Percentiles rank a stretch among this genome's conserved stretches.
Evolutionary conservation across 2,329 filamentous ascomycete species (phyloP).

Genomic region (Verticillium klebahnii): DNA sequence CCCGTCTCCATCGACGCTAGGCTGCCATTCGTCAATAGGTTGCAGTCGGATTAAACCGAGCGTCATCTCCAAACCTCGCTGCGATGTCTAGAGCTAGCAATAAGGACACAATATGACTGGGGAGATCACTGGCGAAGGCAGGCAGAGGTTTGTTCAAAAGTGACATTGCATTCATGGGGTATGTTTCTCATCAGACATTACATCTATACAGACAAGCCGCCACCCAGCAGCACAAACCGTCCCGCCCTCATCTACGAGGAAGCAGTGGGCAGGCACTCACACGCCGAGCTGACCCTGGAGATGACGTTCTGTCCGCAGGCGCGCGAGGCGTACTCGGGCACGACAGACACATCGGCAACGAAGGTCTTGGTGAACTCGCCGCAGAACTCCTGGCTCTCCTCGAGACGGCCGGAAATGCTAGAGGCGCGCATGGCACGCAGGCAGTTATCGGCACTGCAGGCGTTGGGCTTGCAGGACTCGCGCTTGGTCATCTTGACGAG

Average conservation of each 20-base stretch:
- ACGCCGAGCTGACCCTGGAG: conserved; percentile 9
- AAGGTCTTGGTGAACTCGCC: conserved; percentile 10
- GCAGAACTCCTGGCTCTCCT: conserved; percentile 25
- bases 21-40: too few relatives aligned
- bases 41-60: too few relatives aligned
- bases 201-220: background rate
- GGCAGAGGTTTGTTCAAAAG: background rate
- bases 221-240: background rate
- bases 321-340: conserved; percentile 8
- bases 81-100: too few relatives aligned
- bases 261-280: conserved; percentile 10
- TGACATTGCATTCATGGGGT: background rate
- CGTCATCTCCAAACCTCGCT: too few relatives aligned
- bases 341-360: conserved; percentile 8
- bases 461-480: conserved; percentile 1
- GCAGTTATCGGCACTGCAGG: conserved; percentile 39
- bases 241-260: background rate
- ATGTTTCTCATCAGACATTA: background rate
- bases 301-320: conserved; percentile 9
- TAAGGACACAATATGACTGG: too few relatives aligned
- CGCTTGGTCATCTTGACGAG: conserved; percentile 5
- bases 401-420: conserved; percentile 27
- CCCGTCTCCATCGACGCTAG: too few relatives aligned
- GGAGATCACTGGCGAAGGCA: too few relatives aligned
- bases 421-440: conserved; percentile 39